Conservation (phyloP, 192 early-diverging fungal species). For the Podila epicladia region DNA sequence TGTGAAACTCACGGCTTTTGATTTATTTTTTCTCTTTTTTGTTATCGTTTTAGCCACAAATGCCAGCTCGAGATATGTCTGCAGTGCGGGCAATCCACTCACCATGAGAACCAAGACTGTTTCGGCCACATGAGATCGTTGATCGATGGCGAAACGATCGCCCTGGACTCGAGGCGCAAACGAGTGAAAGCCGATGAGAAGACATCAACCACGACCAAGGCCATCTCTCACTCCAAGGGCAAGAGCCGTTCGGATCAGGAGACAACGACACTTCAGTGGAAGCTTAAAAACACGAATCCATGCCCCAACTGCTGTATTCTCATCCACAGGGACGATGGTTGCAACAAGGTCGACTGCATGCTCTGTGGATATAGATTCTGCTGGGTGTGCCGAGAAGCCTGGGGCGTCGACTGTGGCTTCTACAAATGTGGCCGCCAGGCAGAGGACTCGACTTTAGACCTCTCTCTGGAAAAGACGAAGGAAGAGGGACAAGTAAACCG, state of each 20-base stretch:
- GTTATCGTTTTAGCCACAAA: constrained; percentile 4
- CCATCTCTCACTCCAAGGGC: background rate
- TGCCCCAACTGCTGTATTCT: constrained; percentile 73
- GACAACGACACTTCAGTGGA: constrained; percentile 58
- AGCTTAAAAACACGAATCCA: constrained; percentile 58
- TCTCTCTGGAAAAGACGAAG: background rate
- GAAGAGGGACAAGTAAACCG: constrained; percentile 8
- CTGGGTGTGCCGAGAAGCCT: constrained; percentile 66
- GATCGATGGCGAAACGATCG: constrained; percentile 5
- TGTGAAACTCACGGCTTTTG: background rate
- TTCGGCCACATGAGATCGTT: constrained; percentile 55
- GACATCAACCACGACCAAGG: background rate
- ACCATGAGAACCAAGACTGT: constrained; percentile 53
- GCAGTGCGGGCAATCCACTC: constrained; percentile 59
- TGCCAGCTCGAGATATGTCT: constrained; percentile 58
- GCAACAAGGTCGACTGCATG: constrained; percentile 76
- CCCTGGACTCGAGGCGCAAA: background rate
- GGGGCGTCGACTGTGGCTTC: constrained; percentile 72
- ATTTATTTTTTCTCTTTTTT: background rate
- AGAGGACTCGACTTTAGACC: background rate
- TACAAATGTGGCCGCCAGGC: constrained; percentile 58
- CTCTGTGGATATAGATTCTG: constrained; percentile 73
- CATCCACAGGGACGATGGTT: constrained; percentile 76
- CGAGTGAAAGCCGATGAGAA: background rate
- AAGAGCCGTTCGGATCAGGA: constrained; percentile 43